These are phyloP conservation scores for Coniochaeta sp. DNA, from an alignment of 2,329 filamentous ascomycete species.

Conservation along the genomic window DNA sequence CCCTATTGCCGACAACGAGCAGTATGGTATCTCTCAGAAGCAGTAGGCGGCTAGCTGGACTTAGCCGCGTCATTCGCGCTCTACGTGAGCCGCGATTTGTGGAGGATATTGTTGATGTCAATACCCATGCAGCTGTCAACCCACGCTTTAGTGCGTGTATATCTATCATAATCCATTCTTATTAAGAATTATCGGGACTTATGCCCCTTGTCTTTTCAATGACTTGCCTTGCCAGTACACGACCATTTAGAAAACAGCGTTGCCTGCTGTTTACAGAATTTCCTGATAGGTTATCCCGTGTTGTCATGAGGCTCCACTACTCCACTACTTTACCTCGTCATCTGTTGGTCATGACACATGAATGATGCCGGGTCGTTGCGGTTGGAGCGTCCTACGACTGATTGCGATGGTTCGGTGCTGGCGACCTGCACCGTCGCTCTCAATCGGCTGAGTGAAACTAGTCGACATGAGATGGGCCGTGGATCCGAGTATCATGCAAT, in stretches of 20 bases:
- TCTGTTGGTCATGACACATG: too few species aligned
- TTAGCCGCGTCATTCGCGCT: neutral
- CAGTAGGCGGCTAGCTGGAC: slow-evolving; percentile 1
- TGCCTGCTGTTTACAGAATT: too few species aligned
- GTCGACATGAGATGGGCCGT: neutral
- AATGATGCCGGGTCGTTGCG: too few species aligned
- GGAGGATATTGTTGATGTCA: neutral
- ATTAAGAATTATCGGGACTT: neutral
- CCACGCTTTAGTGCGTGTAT: neutral
- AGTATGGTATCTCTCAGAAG: slow-evolving; percentile 8
- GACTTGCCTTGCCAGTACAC: too few species aligned
- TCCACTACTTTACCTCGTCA: too few species aligned
- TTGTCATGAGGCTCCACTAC: too few species aligned
- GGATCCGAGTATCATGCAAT: neutral
- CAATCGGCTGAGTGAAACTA: neutral
- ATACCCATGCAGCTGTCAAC: neutral
- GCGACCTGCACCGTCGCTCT: neutral
- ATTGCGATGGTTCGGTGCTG: too few species aligned
- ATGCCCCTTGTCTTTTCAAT: neutral
- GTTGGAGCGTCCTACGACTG: too few species aligned
- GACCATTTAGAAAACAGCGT: too few species aligned
- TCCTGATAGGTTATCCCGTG: too few species aligned
- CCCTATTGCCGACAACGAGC: slow-evolving; percentile 6
- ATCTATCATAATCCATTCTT: neutral
- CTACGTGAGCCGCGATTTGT: neutral